Base-by-base conservation (phyloP, 139 green algal genomes). In the Volvox reticuliferus region DNA sequence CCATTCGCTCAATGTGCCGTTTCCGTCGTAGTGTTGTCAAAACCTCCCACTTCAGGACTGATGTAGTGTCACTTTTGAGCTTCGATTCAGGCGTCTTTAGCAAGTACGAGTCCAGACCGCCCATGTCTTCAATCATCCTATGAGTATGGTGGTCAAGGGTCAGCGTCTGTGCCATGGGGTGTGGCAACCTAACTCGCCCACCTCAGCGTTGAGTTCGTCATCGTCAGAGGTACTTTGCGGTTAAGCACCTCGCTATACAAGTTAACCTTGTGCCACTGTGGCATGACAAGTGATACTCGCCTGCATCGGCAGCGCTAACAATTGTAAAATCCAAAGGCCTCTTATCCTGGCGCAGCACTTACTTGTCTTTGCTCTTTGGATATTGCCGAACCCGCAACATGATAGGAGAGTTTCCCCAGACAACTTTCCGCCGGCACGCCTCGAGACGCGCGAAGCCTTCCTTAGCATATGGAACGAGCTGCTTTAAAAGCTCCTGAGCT, bases 51-150 rank as follows among this genome's bases (percentile, higher is more conserved):
- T 80, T 68, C 19, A 79, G n/a, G 17, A 33, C 67, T 89, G 87
- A 82, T 0, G 89, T 95, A 3, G 92, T 32, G 28, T 97, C 93
- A 30, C 95, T 97, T 32, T 92, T 85, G n/a, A 99, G 90, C 30
- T 98, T 93, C 3, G 94, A 71, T 30, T 96, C 94, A 1, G 92
- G 88, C 0, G 96, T 98, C 28, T 95, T 94, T 1, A 99, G 76
- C 30, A 99, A 80, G 84, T 99, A 99, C 1, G 92, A 82, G 91
- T 99, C 97, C 28, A 99, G 91, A 21, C 97, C 96, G 36, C 97
- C 97, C 32, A 91, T 92, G 76, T 97, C 97, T 91, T 99, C 97
- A 76, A 99, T 99, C 18, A 78, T 91, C 82, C 95, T 97, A 92
- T 87, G 69, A 37, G 32, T 14, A 36, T 28, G 9, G 21, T 24